Evolutionary conservation across 805 yeast species (phyloP).

Genomic region (Lipomyces lipofer): DNA sequence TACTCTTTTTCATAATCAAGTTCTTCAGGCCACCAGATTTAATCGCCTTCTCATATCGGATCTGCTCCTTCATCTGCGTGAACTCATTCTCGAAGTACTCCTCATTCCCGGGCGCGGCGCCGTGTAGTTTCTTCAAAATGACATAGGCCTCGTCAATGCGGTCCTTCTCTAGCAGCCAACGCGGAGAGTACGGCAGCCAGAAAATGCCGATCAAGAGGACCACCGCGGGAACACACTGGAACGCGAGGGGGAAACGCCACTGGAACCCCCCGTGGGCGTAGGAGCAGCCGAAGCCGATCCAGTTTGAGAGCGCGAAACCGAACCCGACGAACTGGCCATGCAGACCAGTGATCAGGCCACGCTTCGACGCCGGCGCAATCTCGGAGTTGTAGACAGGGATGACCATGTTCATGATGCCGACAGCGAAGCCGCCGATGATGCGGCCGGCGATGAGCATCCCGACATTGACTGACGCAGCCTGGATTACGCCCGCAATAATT

Average conservation of each 20-base stretch:
- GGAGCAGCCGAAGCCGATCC: conserved; percentile 65
- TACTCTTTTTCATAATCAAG: conserved; percentile 1
- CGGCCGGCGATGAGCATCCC: conserved; percentile 56
- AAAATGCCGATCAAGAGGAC: conserved; percentile 42
- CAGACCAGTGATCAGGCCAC: conserved; percentile 59
- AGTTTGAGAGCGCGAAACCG: conserved; percentile 67
- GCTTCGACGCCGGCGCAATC: conserved; percentile 57
- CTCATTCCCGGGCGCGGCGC: not conserved
- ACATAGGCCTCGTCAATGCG: conserved; percentile 58
- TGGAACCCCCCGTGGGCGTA: conserved; percentile 46
- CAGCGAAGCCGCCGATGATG: conserved; percentile 52
- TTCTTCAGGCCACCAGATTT: conserved; percentile 13
- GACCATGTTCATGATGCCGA: conserved; percentile 60
- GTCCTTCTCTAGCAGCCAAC: conserved; percentile 72
- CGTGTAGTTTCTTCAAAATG: conserved; percentile 6
- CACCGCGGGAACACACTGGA: conserved; percentile 60
- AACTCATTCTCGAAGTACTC: conserved; percentile 10
- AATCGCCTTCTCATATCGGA: conserved; percentile 4
- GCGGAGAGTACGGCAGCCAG: conserved; percentile 78
- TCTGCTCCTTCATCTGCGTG: conserved; percentile 17
- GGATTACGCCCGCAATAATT: conserved; percentile 64
- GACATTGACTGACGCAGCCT: conserved; percentile 60
- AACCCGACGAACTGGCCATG: conserved; percentile 63
- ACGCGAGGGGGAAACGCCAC: conserved; percentile 71
- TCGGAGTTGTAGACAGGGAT: conserved; percentile 65